Conservation (phyloP, 2,329 filamentous ascomycete genomes). For the Setomelanomma holmii region DNA sequence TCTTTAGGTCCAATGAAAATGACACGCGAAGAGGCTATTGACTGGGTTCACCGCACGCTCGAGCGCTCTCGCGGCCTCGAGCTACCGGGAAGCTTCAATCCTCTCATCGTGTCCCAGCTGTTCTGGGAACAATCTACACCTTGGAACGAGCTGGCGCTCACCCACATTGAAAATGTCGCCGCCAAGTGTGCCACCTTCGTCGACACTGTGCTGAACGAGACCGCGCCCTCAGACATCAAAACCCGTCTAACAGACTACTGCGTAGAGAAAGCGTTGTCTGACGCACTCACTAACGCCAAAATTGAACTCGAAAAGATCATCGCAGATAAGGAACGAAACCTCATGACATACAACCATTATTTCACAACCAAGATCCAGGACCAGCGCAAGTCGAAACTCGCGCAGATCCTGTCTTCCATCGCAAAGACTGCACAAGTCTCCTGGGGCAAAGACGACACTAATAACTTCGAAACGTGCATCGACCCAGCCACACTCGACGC, state of each 20-base stretch:
- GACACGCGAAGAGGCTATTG: slow-evolving; percentile 49
- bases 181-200: slow-evolving; percentile 46
- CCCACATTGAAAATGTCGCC: slow-evolving; percentile 49
- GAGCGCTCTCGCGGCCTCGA: slow-evolving; percentile 60
- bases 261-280: slow-evolving; percentile 52
- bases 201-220: slow-evolving; percentile 38
- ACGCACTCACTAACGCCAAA: slow-evolving; percentile 41
- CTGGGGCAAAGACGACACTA: background rate
- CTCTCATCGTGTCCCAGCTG: slow-evolving; percentile 64
- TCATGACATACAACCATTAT: slow-evolving; percentile 62
- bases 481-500: background rate
- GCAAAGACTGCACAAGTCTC: background rate
- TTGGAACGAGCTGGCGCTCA: slow-evolving; percentile 56
- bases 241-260: slow-evolving; percentile 47
- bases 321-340: slow-evolving; percentile 55
- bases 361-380: slow-evolving; percentile 39
- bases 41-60: slow-evolving; percentile 51
- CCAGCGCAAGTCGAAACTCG: slow-evolving; percentile 15
- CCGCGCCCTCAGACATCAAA: slow-evolving; percentile 52
- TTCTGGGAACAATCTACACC: slow-evolving; percentile 65
- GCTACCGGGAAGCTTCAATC: slow-evolving; percentile 67
- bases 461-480: background rate
- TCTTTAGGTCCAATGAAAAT: slow-evolving; percentile 19
- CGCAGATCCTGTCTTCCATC: background rate
- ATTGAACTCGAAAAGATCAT: slow-evolving; percentile 57